These are phyloP conservation scores for Candida xiaguanensis DNA, from an alignment of 805 yeast species.

Conservation along the genomic window DNA sequence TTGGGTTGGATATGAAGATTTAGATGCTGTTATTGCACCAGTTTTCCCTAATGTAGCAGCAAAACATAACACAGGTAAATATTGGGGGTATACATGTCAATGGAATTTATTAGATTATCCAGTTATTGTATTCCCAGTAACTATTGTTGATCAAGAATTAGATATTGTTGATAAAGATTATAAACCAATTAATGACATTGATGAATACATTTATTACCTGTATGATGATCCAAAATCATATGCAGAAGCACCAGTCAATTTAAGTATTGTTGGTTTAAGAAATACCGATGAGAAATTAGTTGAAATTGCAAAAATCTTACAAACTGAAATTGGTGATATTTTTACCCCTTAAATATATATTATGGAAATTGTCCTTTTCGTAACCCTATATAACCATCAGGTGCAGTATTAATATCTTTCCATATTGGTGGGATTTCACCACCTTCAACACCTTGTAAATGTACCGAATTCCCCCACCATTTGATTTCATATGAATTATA, in stretches of 20 bases:
- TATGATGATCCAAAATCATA: constrained; percentile 15
- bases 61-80: constrained; percentile 16
- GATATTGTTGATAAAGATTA: constrained; percentile 13
- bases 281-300: constrained; percentile 17
- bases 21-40: constrained; percentile 17
- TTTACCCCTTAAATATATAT: constrained; percentile 3
- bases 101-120: constrained; percentile 20
- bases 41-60: constrained; percentile 16
- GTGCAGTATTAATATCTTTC: constrained; percentile 28
- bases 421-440: constrained; percentile 17
- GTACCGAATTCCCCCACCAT: constrained; percentile 65
- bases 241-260: constrained; percentile 15
- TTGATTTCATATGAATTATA: constrained; percentile 38
- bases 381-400: constrained; percentile 30
- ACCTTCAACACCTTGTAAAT: constrained; percentile 36
- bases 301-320: constrained; percentile 13
- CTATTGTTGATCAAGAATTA: constrained; percentile 13
- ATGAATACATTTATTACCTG: constrained; percentile 10
- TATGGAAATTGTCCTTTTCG: constrained; percentile 27
- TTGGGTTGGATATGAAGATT: constrained; percentile 11
- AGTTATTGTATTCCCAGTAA: constrained; percentile 15
- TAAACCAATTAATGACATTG: constrained; percentile 14
- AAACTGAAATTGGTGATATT: constrained; percentile 6
- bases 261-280: constrained; percentile 17
- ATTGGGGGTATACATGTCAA: constrained; percentile 19